These are phyloP conservation scores for Phytophthora hybrid DNA, from an alignment of 352 stramenopile species.

Conservation along the genomic window DNA sequence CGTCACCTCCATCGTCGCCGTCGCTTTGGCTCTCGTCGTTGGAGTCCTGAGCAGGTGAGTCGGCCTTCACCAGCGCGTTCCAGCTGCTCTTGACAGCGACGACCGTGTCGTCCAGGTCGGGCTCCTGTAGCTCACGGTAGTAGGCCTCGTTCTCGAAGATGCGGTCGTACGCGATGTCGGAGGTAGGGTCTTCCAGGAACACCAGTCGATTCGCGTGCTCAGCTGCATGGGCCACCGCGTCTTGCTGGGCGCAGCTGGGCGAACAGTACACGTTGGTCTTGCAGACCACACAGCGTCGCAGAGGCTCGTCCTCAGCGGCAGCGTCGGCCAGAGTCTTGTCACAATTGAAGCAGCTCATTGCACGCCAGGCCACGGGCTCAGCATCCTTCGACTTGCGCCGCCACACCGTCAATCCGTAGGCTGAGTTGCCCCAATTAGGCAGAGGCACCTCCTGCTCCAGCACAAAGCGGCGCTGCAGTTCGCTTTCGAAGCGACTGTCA, in stretches of 20 bases:
- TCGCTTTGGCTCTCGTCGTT: constrained; percentile 31
- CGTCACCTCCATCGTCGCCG: constrained; percentile 35
- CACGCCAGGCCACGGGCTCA: constrained; percentile 25
- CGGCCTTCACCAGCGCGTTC: constrained; percentile 46
- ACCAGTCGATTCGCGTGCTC: constrained; percentile 78
- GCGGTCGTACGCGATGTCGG: constrained; percentile 42
- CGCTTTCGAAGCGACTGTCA: constrained; percentile 71
- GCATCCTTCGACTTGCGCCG: constrained; percentile 46
- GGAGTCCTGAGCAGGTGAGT: constrained; percentile 22
- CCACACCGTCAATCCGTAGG: constrained; percentile 81
- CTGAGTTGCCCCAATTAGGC: constrained; percentile 85
- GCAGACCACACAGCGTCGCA: constrained; percentile 76
- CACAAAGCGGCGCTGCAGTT: constrained; percentile 60
- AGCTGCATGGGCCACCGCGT: constrained; percentile 54
- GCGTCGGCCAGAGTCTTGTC: constrained; percentile 49
- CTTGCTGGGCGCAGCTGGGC: constrained; percentile 47
- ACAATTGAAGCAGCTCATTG: constrained; percentile 69
- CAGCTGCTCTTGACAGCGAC: constrained; percentile 53
- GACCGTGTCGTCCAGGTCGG: constrained; percentile 48
- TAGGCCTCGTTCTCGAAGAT: constrained; percentile 71
- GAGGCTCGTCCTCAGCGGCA: constrained; percentile 43
- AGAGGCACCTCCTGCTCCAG: constrained; percentile 64
- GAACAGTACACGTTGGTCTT: constrained; percentile 88
- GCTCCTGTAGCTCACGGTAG: constrained; percentile 56
- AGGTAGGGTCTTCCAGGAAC: constrained; percentile 66